Evolutionary conservation across 441 rosid species (phyloP), one percentile per base, ranked within the genome.

Genomic region (Croton laevigatus): DNA sequence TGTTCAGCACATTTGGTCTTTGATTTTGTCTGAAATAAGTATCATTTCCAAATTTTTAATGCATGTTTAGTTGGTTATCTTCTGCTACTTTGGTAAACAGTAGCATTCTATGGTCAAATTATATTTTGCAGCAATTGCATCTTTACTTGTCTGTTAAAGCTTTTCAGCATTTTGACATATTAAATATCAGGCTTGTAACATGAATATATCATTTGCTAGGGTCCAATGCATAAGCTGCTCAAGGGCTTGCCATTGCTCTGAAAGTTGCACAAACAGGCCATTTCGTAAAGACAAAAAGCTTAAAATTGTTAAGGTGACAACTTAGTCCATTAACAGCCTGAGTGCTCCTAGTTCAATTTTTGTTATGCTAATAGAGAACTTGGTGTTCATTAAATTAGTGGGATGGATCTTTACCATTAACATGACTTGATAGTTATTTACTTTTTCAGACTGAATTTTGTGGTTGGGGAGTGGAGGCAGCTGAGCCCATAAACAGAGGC

Each of bases 381-480:
- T n/a, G 27, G 46, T 20, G 42, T 37, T 65, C 48, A 38, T 14
- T 42, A 38, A 52, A 38, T 59, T 45, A 62, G 44, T 19, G 20
- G 1, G 37, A 52, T 57, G 62, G 5, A 4, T 68, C 62, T 67
- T 63, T 9, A 3, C 36, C 19, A 16, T 57, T 61, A 13, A 59
- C 72, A 38, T 63, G 27, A 19, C 14, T 60, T 51, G 71, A 71
- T 53, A 65, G 10, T 52, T 62, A 61, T 65, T 72, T 65, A 67
- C 69, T 63, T 20, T 78, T 73, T 70, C 83, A 94, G 98, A 94
- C 98, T 57, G 89, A 87, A 71, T 81, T 73, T 60, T 94, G 99
- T 71, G 99, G 99, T 68, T 94, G 99, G 99, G 99, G 98, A 60
- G 99, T 89, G 76, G 96, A 85, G 76, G 97, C 99, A 68, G 90